phyloP scores from a whole-genome alignment of 176 grass and related monocot genomes.

The bread wheat (Triticum aestivum) region IWGSC_CS_RefSeq_v2.1 NC_057803.1:617344290-617344789 shows the following conservation, averaged over 20 bases:
- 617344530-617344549: neutral
- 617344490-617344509: neutral
- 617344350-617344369: constrained; percentile 12
- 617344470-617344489: neutral
- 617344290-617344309: constrained; percentile 12
- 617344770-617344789: neutral
- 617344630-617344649: constrained; percentile 7
- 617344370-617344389: constrained; percentile 20
- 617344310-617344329: constrained; percentile 2
- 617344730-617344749: neutral
- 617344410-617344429: constrained; percentile 28
- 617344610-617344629: constrained; percentile 17
- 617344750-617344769: constrained; percentile 7
- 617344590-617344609: neutral
- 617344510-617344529: neutral
- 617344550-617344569: neutral
- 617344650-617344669: constrained; percentile 16
- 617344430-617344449: constrained; percentile 21
- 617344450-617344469: neutral
- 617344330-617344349: constrained; percentile 31
- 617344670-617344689: constrained; percentile 12
- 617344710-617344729: neutral
- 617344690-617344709: constrained; percentile 3
- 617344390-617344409: constrained; percentile 21
- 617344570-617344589: neutral